A percentile compares a stretch with the other conserved stretches of the same genome.
Evolutionary conservation across 164 flowering plant species (phyloP).

Genomic region (Buxus sempervirens): DNA sequence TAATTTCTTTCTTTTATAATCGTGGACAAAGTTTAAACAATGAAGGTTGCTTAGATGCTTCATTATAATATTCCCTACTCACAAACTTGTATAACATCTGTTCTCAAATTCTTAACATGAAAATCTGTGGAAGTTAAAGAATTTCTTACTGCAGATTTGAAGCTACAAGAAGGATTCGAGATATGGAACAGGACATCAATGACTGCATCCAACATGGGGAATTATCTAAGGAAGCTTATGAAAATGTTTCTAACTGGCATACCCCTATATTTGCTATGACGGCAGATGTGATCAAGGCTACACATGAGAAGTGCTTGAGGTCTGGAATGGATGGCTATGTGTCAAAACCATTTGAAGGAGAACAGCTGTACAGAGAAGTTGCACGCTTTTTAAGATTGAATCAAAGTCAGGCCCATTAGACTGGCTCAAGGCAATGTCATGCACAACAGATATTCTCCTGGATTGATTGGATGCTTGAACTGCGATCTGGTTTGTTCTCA

Average conservation of each 20-base stretch:
- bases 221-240: constrained; percentile 31
- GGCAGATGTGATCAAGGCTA: constrained; percentile 95
- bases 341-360: constrained; percentile 92
- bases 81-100: neutral
- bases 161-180: constrained; percentile 78
- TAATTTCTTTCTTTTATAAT: too few species aligned
- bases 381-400: constrained; percentile 56
- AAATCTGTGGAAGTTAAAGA: neutral
- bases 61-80: neutral
- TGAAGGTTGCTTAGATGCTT: neutral
- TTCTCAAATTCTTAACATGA: neutral
- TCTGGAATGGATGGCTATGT: constrained; percentile 98
- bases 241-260: constrained; percentile 51
- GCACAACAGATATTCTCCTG: constrained; percentile 15
- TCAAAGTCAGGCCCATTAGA: constrained; percentile 23
- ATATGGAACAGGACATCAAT: constrained; percentile 49
- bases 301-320: constrained; percentile 64
- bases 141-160: constrained; percentile 53
- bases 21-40: neutral
- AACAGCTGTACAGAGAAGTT: constrained; percentile 77
- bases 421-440: constrained; percentile 15
- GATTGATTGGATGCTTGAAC: constrained; percentile 15
- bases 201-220: constrained; percentile 43
- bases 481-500: constrained; percentile 8
- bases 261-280: constrained; percentile 98